Evolutionary conservation across 306 rosid genomes (phyloP).

Genomic region (Benincasa hispida): DNA sequence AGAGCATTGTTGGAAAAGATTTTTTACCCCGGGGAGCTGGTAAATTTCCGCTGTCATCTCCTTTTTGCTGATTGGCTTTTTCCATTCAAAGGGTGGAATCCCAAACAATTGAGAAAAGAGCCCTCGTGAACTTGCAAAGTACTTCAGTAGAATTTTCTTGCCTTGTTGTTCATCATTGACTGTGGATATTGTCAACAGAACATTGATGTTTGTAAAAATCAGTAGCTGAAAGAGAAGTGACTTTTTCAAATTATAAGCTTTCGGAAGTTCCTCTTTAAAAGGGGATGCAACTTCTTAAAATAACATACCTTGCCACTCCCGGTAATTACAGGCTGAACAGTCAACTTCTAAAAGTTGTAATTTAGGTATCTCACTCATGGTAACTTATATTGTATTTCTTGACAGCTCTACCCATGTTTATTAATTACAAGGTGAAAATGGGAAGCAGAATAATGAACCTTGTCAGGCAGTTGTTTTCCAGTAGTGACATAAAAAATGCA

Average conservation of each 20-base stretch:
- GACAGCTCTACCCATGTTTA: background rate
- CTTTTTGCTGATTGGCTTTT: background rate
- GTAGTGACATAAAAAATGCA: background rate
- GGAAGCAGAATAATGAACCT: background rate
- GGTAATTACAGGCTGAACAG: background rate
- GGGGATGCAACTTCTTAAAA: background rate
- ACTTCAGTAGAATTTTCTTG: background rate
- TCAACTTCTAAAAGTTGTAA: slow-evolving; percentile 2
- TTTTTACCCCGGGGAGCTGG: slow-evolving; percentile 36
- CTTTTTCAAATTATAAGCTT: background rate
- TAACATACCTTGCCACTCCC: background rate
- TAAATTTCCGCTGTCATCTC: background rate
- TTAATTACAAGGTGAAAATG: background rate
- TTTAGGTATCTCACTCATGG: background rate
- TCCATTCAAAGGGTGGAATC: background rate
- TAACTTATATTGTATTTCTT: background rate
- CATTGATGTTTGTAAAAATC: background rate
- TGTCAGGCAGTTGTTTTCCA: background rate
- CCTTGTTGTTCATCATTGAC: background rate
- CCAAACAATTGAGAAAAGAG: background rate
- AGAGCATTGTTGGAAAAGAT: slow-evolving; percentile 87
- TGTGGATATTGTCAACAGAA: background rate
- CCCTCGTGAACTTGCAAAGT: background rate
- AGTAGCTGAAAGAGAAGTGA: background rate
- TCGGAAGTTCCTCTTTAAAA: background rate